Evolutionary conservation across 805 yeast species (phyloP).

Genomic region (Teunomyces atbi): DNA sequence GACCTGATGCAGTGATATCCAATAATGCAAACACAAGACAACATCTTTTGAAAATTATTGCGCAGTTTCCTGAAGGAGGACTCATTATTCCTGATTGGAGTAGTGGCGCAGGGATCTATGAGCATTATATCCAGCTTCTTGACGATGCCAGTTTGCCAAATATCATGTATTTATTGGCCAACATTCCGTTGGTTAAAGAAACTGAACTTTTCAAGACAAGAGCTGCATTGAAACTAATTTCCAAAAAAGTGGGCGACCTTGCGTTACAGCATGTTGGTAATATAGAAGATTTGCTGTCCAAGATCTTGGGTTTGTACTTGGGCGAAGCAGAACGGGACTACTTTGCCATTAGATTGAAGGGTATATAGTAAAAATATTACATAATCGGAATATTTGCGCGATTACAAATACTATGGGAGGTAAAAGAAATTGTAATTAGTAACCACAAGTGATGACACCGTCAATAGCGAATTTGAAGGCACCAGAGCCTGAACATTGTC

Average conservation of each 20-base stretch:
- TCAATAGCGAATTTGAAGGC: slow-evolving; percentile 34
- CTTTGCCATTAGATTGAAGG: slow-evolving; percentile 12
- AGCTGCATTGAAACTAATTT: slow-evolving; percentile 50
- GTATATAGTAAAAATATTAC: not conserved
- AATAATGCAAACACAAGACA: slow-evolving; percentile 34
- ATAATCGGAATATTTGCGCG: not conserved
- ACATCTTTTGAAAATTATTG: slow-evolving; percentile 39
- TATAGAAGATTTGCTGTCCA: slow-evolving; percentile 9
- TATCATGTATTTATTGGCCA: slow-evolving; percentile 42
- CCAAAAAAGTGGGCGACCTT: slow-evolving; percentile 46
- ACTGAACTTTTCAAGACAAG: slow-evolving; percentile 8
- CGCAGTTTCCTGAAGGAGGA: slow-evolving; percentile 43
- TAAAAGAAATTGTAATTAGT: not conserved
- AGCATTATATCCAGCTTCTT: slow-evolving; percentile 43
- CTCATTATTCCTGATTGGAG: slow-evolving; percentile 48
- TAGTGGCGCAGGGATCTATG: slow-evolving; percentile 58
- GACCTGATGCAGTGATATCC: slow-evolving; percentile 68
- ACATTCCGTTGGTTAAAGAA: slow-evolving; percentile 42
- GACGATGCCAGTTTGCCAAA: slow-evolving; percentile 14
- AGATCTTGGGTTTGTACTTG: slow-evolving; percentile 12
- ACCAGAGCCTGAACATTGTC: slow-evolving; percentile 96
- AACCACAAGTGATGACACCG: slow-evolving; percentile 7
- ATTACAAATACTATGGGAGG: not conserved
- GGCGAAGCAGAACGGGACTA: slow-evolving; percentile 22
- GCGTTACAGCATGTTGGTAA: slow-evolving; percentile 22